Evolutionary conservation across 306 rosid species (phyloP).

Genomic region (Medicago truncatula): DNA sequence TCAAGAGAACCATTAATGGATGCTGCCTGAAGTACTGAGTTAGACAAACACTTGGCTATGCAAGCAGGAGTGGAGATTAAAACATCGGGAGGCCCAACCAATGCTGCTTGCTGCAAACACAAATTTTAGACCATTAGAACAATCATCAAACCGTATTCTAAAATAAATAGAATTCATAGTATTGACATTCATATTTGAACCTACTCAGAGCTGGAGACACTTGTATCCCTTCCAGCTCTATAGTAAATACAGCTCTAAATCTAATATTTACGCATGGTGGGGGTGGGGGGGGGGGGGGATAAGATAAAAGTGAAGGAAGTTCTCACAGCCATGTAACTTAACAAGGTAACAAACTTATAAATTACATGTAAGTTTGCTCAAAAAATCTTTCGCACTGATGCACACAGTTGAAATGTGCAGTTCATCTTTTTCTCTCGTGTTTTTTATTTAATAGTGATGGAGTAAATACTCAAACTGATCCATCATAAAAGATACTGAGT

Average conservation of each 20-base stretch:
- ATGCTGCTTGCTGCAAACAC: conserved; percentile 67
- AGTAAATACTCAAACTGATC: too few species aligned
- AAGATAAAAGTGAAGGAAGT: not conserved
- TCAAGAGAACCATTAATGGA: conserved; percentile 71
- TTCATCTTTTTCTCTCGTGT: too few species aligned
- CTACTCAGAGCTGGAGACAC: not conserved
- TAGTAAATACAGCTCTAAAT: not conserved
- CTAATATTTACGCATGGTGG: not conserved
- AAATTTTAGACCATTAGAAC: conserved; percentile 29
- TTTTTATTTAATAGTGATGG: too few species aligned
- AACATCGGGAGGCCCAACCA: conserved; percentile 82
- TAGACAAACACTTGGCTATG: conserved; percentile 78
- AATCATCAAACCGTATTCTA: conserved; percentile 11
- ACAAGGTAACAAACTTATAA: not conserved
- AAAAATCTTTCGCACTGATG: not conserved
- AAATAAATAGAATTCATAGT: not conserved
- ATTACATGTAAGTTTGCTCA: not conserved
- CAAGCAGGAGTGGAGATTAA: conserved; percentile 94
- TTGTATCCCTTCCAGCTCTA: not conserved
- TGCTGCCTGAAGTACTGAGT: conserved; percentile 58
- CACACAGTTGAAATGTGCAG: not conserved
- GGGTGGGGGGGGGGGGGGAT: not conserved
- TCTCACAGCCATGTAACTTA: not conserved
- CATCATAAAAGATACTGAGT: too few species aligned
- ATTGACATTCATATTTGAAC: not conserved